Evolutionary conservation across 768 basidiomycete genomes (phyloP), one percentile per base, ranked within the genome.

Genomic region (Arthromyces matolae): DNA sequence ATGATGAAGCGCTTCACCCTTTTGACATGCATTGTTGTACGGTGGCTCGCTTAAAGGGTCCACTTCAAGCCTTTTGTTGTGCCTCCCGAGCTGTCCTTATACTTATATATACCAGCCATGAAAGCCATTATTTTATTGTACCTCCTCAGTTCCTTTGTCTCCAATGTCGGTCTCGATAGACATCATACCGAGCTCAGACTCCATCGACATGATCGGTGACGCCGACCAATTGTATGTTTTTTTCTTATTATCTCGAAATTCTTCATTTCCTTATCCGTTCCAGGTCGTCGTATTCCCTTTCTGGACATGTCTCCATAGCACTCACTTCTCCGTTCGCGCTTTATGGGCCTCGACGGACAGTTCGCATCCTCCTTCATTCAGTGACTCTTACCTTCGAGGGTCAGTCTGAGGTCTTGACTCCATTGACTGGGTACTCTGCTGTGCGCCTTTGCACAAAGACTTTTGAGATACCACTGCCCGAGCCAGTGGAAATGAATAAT

Each of bases 231-330:
- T 68, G 90, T 91, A 61, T 69, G 86, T 47, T 19, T 12, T 24
- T 43, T 41, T 18, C 32, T 41, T 18, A 28, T 12, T 27, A 12
- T 38, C 36, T 33, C n/a, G 27, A 29, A 10, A 16, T 14, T 23
- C 23, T n/a, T 16, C 47, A 44, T 36, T 42, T 13, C 28, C 34
- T n/a, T 32, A 27, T 47, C 7, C 33, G 16, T 36, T 14, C 10
- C 42, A 96, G 93, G 49, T 84, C 87, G 48, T 83, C 83, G 2
- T 95, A 93, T 64, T 94, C 93, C 8, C 76, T 96, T 36, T 86
- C 91, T 8, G 93, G 93, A 3, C 78, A 92, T 61, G 71, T 95
- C 18, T 70, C 80, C 19, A 68, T 95, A 44, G 74, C 81, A 0
- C 56, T 93, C 25, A 70, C 78, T 3, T 74, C 86, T 0, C 68